phyloP scores from a whole-genome alignment of 1,284 basidiomycete species.

The Ceratobasidium sp. region DNA sequence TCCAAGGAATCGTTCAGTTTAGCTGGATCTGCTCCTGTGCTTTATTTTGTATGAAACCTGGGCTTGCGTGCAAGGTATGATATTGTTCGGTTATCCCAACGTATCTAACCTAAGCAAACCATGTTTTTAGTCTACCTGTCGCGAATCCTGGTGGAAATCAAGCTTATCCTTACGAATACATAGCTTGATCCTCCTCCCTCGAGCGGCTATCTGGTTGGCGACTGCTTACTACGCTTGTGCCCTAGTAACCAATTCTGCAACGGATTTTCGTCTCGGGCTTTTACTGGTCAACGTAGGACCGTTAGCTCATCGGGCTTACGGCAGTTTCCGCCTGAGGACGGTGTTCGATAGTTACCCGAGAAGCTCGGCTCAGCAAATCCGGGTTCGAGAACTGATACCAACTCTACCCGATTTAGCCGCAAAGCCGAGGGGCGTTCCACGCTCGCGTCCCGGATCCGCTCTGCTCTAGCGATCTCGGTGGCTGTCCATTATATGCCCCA shows the following conservation, averaged over 20 bases:
- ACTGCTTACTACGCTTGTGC: too few species aligned
- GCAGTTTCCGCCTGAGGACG: background rate
- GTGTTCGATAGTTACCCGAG: background rate
- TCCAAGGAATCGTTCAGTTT: conserved; percentile 44
- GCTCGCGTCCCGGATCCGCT: background rate
- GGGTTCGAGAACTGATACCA: background rate
- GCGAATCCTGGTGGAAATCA: conserved; percentile 49
- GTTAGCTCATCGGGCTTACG: background rate
- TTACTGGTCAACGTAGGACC: background rate
- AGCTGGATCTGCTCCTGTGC: conserved; percentile 34
- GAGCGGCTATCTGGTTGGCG: too few species aligned
- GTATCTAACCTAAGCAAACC: background rate
- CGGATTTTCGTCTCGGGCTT: background rate
- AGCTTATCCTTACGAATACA: conserved; percentile 50
- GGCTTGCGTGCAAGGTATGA: conserved; percentile 46
- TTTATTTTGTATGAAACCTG: too few species aligned
- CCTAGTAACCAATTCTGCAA: background rate
- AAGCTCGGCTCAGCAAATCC: background rate
- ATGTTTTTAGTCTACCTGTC: background rate
- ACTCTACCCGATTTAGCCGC: background rate
- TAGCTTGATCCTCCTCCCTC: background rate
- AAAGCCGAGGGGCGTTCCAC: background rate
- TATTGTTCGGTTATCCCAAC: background rate
- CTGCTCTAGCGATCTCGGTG: background rate
- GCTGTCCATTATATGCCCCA: background rate